phyloP scores from a whole-genome alignment of 1,284 basidiomycete genomes.

The Hymenochaete sp. region DNA sequence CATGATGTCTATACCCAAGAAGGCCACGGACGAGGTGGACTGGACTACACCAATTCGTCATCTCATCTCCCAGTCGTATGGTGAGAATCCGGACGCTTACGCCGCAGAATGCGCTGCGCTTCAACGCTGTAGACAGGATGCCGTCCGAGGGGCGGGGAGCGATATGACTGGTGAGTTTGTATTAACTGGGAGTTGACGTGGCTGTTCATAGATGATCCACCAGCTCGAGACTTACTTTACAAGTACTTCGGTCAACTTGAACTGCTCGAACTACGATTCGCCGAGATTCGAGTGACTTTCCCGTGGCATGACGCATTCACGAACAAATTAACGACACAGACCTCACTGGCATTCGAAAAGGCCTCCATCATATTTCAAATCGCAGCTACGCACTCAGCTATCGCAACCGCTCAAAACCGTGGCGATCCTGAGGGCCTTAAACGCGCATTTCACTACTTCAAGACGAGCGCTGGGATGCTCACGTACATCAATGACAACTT shows the following conservation, averaged over 20 bases:
- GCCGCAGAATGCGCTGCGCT: conserved; percentile 75
- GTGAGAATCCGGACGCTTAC: conserved; percentile 87
- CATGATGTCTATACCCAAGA: conserved; percentile 76
- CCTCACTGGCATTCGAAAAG: conserved; percentile 96
- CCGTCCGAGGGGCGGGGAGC: conserved; percentile 89
- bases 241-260: conserved; percentile 99
- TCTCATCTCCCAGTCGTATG: conserved; percentile 87
- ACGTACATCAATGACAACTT: conserved; percentile 99
- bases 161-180: conserved; percentile 70
- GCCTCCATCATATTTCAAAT: conserved; percentile 98
- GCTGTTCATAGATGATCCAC: not conserved
- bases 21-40: conserved; percentile 79
- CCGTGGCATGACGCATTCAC: conserved; percentile 98
- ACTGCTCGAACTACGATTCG: conserved; percentile 91
- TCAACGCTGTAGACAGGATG: conserved; percentile 89
- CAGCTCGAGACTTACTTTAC: conserved; percentile 89
- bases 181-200: not conserved
- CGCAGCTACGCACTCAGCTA: conserved; percentile 85
- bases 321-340: conserved; percentile 86
- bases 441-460: conserved; percentile 87
- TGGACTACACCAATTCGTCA: conserved; percentile 84
- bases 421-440: conserved; percentile 93
- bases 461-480: conserved; percentile 94
- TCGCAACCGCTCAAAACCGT: conserved; percentile 76
- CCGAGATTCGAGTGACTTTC: conserved; percentile 93